Evolutionary conservation across 495 filamentous ascomycete species (phyloP).

Genomic region (Penicillium taxi): DNA sequence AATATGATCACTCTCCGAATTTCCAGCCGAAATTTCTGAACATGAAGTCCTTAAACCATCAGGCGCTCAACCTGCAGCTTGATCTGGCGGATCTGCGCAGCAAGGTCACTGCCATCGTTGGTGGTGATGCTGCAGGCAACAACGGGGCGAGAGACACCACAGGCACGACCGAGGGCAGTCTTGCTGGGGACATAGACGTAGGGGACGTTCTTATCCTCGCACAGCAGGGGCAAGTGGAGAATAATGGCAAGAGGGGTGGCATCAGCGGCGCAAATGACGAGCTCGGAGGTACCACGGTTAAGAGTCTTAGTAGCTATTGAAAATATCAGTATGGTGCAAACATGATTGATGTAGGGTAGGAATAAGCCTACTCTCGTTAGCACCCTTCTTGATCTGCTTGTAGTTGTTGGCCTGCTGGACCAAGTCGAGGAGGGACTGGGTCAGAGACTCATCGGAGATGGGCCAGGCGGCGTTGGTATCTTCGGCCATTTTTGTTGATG

Average conservation of each 20-base stretch:
- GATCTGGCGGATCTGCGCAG: constrained; percentile 70
- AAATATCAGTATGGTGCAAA: constrained; percentile 1
- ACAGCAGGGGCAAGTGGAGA: constrained; percentile 82
- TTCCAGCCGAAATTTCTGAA: background rate
- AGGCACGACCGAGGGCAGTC: constrained; percentile 66
- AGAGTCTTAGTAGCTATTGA: constrained; percentile 69
- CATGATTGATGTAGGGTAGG: background rate
- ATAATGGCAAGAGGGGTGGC: constrained; percentile 81
- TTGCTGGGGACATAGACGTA: constrained; percentile 55
- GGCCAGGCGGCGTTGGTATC: constrained; percentile 63
- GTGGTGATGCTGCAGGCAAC: constrained; percentile 72
- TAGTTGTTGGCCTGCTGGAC: constrained; percentile 82
- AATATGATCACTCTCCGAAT: background rate
- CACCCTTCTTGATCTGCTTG: constrained; percentile 68
- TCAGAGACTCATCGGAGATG: constrained; percentile 71
- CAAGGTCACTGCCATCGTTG: constrained; percentile 87
- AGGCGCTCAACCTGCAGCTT: constrained; percentile 96
- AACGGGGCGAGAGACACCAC: constrained; percentile 75
- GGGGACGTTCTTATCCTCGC: constrained; percentile 77
- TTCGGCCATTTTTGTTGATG: constrained; percentile 30
- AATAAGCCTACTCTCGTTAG: constrained; percentile 36
- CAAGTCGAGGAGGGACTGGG: constrained; percentile 75
- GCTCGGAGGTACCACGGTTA: constrained; percentile 80
- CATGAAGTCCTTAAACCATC: constrained; percentile 63
- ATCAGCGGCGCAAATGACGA: constrained; percentile 84